Base-by-base conservation (phyloP, 345 rosid species). In the Linum tenue region DNA sequence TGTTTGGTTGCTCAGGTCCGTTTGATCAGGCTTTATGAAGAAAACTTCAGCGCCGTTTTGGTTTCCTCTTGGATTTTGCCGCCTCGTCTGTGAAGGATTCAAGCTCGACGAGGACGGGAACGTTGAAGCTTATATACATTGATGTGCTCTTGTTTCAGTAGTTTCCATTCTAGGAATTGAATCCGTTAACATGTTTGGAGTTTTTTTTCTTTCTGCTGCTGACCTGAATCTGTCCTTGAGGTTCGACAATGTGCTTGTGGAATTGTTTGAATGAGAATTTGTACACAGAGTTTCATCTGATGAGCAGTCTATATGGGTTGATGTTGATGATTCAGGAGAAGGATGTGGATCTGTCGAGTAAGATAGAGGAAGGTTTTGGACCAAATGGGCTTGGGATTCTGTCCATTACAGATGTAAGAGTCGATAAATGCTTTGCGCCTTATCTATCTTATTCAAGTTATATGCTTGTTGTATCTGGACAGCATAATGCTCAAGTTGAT, bases 311-410 rank as follows among this genome's bases (percentile, higher is more conserved):
- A 36, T 50, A 3, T 61, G 44, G 14, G 69, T 37, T 55, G 37
- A 56, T 65, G n/a, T 57, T 68, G 66, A 48, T 71, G 71, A 31
- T 68, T 72, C 69, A 86, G 97, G 91, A 92, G 73, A 82, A 63
- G 73, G 61, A 67, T 51, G 72, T 76, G 60, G 88, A 87, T 72
- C 76, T 89, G 68, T 86, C 97, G 12, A 44, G 8, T 66, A 86
- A 82, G 83, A 92, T 92, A 67, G 91, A 84, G 74, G 71, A 83
- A 76, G 98, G 91, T 40, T 85, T 92, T 59, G 97, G 98, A 79
- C 87, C 91, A 14, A 78, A 81, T 53, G 98, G 94, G 43, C 85
- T 89, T 37, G 98, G 98, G 58, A 89, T 92, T 66, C 74, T 92
- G 50, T 79, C 95, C 15, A 70, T 92, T 67, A 76, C 83, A 14